These are phyloP conservation scores for Blastocystis sp. DNA, from an alignment of 352 stramenopile species.

Conservation along the genomic window DNA sequence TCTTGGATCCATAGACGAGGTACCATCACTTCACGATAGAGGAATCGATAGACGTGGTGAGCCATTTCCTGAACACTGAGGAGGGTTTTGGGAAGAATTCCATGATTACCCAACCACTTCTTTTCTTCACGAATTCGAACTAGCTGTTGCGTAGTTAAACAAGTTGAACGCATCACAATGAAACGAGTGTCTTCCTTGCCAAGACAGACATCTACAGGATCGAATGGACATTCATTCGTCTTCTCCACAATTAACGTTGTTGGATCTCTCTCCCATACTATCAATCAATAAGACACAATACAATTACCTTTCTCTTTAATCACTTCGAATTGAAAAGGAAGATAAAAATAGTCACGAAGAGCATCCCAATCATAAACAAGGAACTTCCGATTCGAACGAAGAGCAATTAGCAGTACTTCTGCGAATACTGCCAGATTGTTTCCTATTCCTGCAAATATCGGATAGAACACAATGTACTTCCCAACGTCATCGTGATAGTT, in stretches of 20 bases:
- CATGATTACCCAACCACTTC: neutral
- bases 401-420: conserved; percentile 9
- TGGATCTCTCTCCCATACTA: conserved; percentile 58
- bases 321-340: conserved; percentile 52
- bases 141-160: conserved; percentile 20
- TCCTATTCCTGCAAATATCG: conserved; percentile 47
- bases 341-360: conserved; percentile 39
- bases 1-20: neutral
- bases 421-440: conserved; percentile 53
- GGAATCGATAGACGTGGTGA: conserved; percentile 39
- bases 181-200: conserved; percentile 23
- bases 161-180: conserved; percentile 57
- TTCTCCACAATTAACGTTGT: conserved; percentile 24
- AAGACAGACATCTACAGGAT: neutral
- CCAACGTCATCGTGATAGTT: neutral
- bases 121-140: neutral
- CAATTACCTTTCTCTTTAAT: conserved; percentile 31
- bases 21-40: conserved; percentile 41
- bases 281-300: neutral
- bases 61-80: conserved; percentile 7
- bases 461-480: conserved; percentile 55
- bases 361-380: conserved; percentile 54
- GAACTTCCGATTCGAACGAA: conserved; percentile 44
- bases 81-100: neutral
- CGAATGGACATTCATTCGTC: conserved; percentile 47